Conservation (phyloP, 2,329 filamentous ascomycete genomes). For the Pseudofabraea citricarpa region DNA sequence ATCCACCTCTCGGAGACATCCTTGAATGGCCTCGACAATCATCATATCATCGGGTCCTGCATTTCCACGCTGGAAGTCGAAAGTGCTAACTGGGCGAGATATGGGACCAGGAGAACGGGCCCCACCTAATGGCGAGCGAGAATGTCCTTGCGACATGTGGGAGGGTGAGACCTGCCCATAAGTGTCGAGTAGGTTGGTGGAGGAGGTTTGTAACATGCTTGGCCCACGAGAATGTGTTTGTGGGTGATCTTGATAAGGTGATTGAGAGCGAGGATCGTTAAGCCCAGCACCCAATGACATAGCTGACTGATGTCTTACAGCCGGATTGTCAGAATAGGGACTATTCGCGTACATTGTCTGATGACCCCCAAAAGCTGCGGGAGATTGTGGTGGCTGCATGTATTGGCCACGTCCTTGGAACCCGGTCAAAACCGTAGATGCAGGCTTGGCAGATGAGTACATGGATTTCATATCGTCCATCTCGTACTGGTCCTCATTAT, state of each 20-base stretch:
- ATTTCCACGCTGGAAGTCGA: constrained; percentile 55
- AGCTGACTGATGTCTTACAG: constrained; percentile 63
- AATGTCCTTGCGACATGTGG: constrained; percentile 25
- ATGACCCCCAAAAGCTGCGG: constrained; percentile 60
- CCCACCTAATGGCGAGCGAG: constrained; percentile 40
- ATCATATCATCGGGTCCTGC: constrained; percentile 69
- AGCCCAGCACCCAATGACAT: constrained; percentile 54
- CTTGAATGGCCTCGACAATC: constrained; percentile 80
- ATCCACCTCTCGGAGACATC: constrained; percentile 81
- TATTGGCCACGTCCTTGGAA: constrained; percentile 65
- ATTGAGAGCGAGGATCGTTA: constrained; percentile 43
- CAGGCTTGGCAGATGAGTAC: constrained; percentile 85
- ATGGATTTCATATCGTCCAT: constrained; percentile 98
- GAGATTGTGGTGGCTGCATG: constrained; percentile 74
- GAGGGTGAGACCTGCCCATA: constrained; percentile 25
- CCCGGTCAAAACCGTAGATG: constrained; percentile 81
- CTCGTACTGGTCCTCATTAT: constrained; percentile 78
- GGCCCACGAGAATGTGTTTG: constrained; percentile 37
- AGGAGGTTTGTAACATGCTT: constrained; percentile 55
- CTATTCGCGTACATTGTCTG: constrained; percentile 33
- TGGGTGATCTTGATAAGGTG: constrained; percentile 54
- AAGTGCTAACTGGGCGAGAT: constrained; percentile 45
- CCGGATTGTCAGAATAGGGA: constrained; percentile 44
- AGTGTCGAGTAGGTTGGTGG: constrained; percentile 27
- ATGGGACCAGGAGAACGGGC: constrained; percentile 35